Conservation (phyloP, 1,284 basidiomycete genomes). For the Moesziomyces sp. region DNA sequence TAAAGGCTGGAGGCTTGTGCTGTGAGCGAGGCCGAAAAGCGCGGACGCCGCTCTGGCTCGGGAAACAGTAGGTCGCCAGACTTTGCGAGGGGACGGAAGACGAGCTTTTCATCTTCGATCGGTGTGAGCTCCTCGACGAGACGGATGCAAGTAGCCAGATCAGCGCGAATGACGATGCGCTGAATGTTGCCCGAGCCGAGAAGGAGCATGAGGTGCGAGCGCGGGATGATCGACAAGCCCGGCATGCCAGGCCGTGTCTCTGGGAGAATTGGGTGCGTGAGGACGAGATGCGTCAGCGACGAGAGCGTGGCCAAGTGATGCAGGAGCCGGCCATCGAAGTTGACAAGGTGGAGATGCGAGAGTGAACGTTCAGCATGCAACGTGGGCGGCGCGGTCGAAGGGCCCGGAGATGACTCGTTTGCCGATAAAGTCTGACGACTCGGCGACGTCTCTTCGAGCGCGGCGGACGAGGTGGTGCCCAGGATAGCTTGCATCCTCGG, state of each 20-base stretch:
- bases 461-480: constrained; percentile 1
- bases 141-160: constrained; percentile 25
- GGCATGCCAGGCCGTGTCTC: constrained; percentile 19
- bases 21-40: background rate
- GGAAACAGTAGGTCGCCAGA: constrained; percentile 7
- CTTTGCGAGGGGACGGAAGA: constrained; percentile 33
- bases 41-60: background rate
- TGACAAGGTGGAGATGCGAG: constrained; percentile 38
- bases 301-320: constrained; percentile 36
- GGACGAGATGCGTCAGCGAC: constrained; percentile 43
- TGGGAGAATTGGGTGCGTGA: constrained; percentile 27
- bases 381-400: background rate
- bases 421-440: background rate
- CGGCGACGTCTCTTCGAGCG: background rate
- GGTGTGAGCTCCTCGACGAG: constrained; percentile 40
- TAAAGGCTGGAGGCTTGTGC: constrained; percentile 6
- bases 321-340: constrained; percentile 41
- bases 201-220: constrained; percentile 38
- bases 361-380: constrained; percentile 17
- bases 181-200: constrained; percentile 32
- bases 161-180: constrained; percentile 31
- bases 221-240: constrained; percentile 31
- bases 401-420: background rate
- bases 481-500: constrained; percentile 30
- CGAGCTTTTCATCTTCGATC: constrained; percentile 37